A percentile compares a stretch with the other conserved stretches of the same genome.
Conservation (phyloP, 2,329 filamentous ascomycete genomes). For the Trichophyton rubrum region DNA sequence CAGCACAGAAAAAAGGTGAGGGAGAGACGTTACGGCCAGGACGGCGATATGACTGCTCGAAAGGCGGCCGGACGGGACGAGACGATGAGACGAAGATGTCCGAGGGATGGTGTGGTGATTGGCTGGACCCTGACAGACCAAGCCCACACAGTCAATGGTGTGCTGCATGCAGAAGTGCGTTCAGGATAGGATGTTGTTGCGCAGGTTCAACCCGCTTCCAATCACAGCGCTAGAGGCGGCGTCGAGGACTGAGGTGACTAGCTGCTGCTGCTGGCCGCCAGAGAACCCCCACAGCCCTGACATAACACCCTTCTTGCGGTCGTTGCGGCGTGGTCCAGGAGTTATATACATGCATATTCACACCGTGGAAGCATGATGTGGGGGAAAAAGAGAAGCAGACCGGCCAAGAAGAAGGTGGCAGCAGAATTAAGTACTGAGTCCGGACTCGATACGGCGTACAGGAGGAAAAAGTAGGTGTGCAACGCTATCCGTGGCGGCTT, state of each 20-base stretch:
- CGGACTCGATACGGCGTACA: background rate
- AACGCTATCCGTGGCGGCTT: background rate
- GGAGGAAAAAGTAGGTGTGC: background rate
- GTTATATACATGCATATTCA: background rate
- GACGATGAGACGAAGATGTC: background rate
- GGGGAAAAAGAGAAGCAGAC: background rate
- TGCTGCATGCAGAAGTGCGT: background rate
- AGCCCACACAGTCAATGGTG: background rate
- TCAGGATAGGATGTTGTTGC: constrained; percentile 2
- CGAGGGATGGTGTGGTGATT: background rate
- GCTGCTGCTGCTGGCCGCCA: background rate
- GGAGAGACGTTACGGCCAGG: background rate
- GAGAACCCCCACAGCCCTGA: background rate
- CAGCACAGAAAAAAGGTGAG: background rate
- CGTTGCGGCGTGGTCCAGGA: background rate
- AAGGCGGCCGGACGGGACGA: background rate
- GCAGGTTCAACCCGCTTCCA: background rate
- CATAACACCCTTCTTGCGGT: background rate
- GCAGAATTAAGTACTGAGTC: background rate
- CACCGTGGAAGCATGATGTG: too few species aligned
- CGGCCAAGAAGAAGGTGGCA: background rate
- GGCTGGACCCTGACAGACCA: constrained; percentile 5
- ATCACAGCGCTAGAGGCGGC: background rate
- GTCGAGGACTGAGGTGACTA: background rate
- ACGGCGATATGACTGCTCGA: background rate